These are phyloP conservation scores for Colletotrichum lentis DNA, from an alignment of 2,329 filamentous ascomycete species.

Conservation along the genomic window DNA sequence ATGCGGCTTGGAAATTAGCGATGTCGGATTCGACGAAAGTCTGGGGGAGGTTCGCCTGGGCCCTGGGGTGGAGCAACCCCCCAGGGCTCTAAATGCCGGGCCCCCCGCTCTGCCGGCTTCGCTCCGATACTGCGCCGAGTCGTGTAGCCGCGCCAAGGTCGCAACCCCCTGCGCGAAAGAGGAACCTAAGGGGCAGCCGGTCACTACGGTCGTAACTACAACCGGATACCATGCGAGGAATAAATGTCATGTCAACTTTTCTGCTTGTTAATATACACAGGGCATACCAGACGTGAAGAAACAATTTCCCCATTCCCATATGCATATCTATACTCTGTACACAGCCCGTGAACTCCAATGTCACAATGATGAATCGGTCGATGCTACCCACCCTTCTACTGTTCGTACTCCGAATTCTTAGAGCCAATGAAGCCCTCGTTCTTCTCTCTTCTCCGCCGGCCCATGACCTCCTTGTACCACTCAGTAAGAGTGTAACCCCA, in stretches of 20 bases:
- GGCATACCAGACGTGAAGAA: slow-evolving; percentile 12
- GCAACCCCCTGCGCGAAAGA: slow-evolving; percentile 8
- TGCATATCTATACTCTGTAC: slow-evolving; percentile 27
- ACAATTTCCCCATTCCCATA: slow-evolving; percentile 20
- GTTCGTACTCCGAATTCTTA: slow-evolving; percentile 34
- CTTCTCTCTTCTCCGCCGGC: slow-evolving; percentile 56
- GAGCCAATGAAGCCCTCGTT: slow-evolving; percentile 43
- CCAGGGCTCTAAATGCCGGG: slow-evolving; percentile 11
- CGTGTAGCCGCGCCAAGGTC: slow-evolving; percentile 15
- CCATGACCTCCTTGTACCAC: slow-evolving; percentile 70
- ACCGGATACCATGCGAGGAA: not conserved
- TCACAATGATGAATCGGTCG: slow-evolving; percentile 10
- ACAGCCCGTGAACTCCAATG: slow-evolving; percentile 30
- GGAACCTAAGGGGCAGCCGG: not conserved
- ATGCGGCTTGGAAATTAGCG: slow-evolving; percentile 38
- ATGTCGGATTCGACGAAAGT: slow-evolving; percentile 39
- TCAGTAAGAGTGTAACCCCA: slow-evolving; percentile 90
- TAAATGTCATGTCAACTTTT: not conserved
- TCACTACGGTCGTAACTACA: not conserved
- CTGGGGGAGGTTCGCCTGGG: slow-evolving; percentile 32
- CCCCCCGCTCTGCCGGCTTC: slow-evolving; percentile 34
- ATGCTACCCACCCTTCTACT: slow-evolving; percentile 25
- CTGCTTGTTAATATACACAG: not conserved
- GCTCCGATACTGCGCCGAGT: slow-evolving; percentile 13
- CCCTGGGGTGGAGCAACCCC: slow-evolving; percentile 31